Percentiles rank a stretch among this genome's conserved stretches.
Conservation (phyloP, 768 basidiomycete genomes). For the Coprinellus aureogranulatus region DNA sequence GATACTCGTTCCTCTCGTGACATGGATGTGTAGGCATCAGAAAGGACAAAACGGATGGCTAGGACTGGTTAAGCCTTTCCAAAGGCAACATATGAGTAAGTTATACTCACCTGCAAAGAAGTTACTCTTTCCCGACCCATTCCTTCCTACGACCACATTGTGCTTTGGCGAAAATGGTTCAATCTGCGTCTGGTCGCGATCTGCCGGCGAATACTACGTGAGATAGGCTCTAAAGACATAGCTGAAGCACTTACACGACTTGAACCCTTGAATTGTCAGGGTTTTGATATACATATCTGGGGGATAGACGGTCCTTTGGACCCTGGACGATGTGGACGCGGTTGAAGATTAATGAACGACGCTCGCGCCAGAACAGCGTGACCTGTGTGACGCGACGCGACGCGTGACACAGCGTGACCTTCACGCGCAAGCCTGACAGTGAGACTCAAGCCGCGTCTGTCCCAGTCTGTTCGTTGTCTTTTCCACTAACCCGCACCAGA, state of each 20-base stretch:
- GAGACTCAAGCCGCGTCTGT: neutral
- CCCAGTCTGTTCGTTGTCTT: too few relatives aligned
- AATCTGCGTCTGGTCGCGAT: constrained; percentile 86
- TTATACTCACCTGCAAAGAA: constrained; percentile 87
- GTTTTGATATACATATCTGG: constrained; percentile 78
- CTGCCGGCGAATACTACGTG: constrained; percentile 32
- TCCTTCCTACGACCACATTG: constrained; percentile 95
- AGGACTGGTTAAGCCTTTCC: neutral
- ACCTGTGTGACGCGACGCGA: constrained; percentile 10
- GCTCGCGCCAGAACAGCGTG: neutral
- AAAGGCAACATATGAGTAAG: neutral
- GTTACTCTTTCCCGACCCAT: constrained; percentile 98
- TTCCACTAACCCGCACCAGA: too few relatives aligned
- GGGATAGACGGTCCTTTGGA: neutral
- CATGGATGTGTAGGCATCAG: constrained; percentile 97
- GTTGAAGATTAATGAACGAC: neutral
- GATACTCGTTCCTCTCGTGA: constrained; percentile 88
- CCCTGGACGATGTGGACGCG: neutral
- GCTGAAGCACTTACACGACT: constrained; percentile 73
- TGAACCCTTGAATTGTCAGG: constrained; percentile 91
- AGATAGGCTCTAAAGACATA: neutral
- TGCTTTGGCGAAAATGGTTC: constrained; percentile 93
- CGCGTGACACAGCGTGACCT: constrained; percentile 1
- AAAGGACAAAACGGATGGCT: constrained; percentile 97
- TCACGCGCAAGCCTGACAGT: neutral